A percentile compares a stretch with the other conserved stretches of the same genome.
phyloP scores from a whole-genome alignment of 2,329 filamentous ascomycete species.

The Penicillium polonicum region DNA sequence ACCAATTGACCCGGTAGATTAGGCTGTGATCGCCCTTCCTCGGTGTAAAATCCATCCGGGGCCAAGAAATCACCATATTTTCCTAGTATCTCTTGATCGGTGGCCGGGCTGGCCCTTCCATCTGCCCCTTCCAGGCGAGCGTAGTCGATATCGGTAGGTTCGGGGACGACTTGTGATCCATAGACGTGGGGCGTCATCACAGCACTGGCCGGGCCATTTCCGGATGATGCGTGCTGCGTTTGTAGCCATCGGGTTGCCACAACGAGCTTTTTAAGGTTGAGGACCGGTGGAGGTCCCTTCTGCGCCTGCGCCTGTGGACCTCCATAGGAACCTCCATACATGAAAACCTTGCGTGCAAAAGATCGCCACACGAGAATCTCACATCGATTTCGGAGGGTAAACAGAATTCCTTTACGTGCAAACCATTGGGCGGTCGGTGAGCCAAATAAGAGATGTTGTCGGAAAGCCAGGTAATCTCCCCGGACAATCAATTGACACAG shows the following conservation, averaged over 20 bases:
- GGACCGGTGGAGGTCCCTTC: slow-evolving; percentile 64
- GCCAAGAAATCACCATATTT: slow-evolving; percentile 39
- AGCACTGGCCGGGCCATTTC: slow-evolving; percentile 11
- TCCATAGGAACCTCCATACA: slow-evolving; percentile 72
- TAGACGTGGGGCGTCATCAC: slow-evolving; percentile 13
- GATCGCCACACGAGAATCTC: slow-evolving; percentile 83
- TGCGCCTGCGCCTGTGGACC: slow-evolving; percentile 39
- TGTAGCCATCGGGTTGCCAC: slow-evolving; percentile 65
- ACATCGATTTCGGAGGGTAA: slow-evolving; percentile 73
- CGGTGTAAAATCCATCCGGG: slow-evolving; percentile 37
- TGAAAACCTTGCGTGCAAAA: slow-evolving; percentile 72
- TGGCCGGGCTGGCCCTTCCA: slow-evolving; percentile 1
- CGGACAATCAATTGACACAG: slow-evolving; percentile 69
- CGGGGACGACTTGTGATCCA: slow-evolving; percentile 33
- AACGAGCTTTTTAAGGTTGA: slow-evolving; percentile 70
- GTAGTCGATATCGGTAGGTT: slow-evolving; percentile 37
- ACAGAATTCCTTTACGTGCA: slow-evolving; percentile 69
- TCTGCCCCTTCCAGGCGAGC: slow-evolving; percentile 18
- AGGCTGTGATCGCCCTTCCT: slow-evolving; percentile 28
- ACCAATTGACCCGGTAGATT: slow-evolving; percentile 28
- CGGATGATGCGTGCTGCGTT: slow-evolving; percentile 22
- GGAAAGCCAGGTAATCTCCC: slow-evolving; percentile 74
- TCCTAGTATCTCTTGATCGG: slow-evolving; percentile 18
- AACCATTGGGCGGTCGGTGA: slow-evolving; percentile 67
- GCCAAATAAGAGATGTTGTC: slow-evolving; percentile 61